Evolutionary conservation across 2,329 filamentous ascomycete species (phyloP).

Genomic region (Delphinella strobiligena): DNA sequence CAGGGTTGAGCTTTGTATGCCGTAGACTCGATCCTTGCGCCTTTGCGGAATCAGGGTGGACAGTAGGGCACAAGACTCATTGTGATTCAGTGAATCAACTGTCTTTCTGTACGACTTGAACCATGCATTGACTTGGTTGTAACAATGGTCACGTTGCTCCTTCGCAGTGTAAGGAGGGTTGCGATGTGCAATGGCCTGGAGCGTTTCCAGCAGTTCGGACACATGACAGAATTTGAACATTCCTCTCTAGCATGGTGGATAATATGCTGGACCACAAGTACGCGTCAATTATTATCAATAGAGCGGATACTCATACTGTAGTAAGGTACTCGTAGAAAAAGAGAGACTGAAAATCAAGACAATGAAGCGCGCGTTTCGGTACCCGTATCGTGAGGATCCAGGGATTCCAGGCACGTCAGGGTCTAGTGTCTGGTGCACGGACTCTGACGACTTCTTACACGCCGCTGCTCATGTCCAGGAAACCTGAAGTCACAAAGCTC

Average conservation of each 20-base stretch:
- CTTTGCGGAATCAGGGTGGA: slow-evolving; percentile 66
- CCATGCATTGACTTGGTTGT: slow-evolving; percentile 42
- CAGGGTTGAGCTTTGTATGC: slow-evolving; percentile 49
- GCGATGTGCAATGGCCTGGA: slow-evolving; percentile 41
- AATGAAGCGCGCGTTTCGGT: too few relatives aligned
- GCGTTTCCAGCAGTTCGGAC: slow-evolving; percentile 59
- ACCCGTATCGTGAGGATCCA: too few relatives aligned
- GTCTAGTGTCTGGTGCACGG: too few relatives aligned
- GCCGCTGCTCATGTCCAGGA: too few relatives aligned
- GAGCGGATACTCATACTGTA: not conserved
- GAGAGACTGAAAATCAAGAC: too few relatives aligned
- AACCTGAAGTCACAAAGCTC: too few relatives aligned
- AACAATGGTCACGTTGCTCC: slow-evolving; percentile 12
- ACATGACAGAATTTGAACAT: slow-evolving; percentile 48
- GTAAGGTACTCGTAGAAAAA: too few relatives aligned
- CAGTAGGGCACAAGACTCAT: slow-evolving; percentile 50
- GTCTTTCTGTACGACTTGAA: slow-evolving; percentile 49
- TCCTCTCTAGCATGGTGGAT: not conserved
- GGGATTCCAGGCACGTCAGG: too few relatives aligned
- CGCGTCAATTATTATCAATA: too few relatives aligned
- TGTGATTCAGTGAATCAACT: slow-evolving; percentile 45
- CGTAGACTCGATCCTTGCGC: slow-evolving; percentile 67
- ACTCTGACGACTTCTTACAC: too few relatives aligned
- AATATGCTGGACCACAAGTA: too few relatives aligned
- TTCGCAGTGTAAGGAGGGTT: slow-evolving; percentile 28